Percentiles rank a stretch among this genome's conserved stretches.
These are phyloP conservation scores for Lichtheimia ornata DNA, from an alignment of 371 early-diverging fungal genomes.

Conservation along the genomic window DNA sequence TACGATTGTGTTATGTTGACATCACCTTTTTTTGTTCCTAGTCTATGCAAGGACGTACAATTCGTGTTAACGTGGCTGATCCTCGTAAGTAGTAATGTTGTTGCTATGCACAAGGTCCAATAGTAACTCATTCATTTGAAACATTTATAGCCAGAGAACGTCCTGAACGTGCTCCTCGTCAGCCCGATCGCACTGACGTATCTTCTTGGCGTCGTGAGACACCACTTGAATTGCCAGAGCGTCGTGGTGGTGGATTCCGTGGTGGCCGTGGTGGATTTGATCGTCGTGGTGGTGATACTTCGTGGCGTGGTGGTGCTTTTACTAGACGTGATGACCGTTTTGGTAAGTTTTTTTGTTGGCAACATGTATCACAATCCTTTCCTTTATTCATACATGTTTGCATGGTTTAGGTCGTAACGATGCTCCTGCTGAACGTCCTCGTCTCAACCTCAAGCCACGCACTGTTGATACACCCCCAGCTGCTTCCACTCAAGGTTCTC, in stretches of 20 bases:
- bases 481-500: neutral
- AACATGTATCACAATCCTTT: neutral
- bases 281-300: conserved; percentile 49
- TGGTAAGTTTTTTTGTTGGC: conserved; percentile 7
- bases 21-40: neutral
- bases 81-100: conserved; percentile 59
- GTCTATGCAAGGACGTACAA: conserved; percentile 64
- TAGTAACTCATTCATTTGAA: neutral
- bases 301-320: conserved; percentile 58
- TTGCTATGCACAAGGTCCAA: neutral
- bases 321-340: conserved; percentile 19
- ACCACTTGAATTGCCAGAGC: conserved; percentile 42
- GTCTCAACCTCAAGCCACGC: conserved; percentile 74
- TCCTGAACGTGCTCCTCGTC: conserved; percentile 32
- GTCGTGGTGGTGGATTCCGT: conserved; percentile 43
- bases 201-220: conserved; percentile 54
- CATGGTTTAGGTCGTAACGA: conserved; percentile 5
- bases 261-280: conserved; percentile 43
- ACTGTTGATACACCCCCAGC: conserved; percentile 36
- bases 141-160: conserved; percentile 35
- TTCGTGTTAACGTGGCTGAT: conserved; percentile 89
- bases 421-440: conserved; percentile 46
- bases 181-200: conserved; percentile 51
- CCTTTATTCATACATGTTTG: neutral
- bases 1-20: neutral